Conservation (phyloP, 2,329 filamentous ascomycete genomes). For the Aspergillus sp. region DNA sequence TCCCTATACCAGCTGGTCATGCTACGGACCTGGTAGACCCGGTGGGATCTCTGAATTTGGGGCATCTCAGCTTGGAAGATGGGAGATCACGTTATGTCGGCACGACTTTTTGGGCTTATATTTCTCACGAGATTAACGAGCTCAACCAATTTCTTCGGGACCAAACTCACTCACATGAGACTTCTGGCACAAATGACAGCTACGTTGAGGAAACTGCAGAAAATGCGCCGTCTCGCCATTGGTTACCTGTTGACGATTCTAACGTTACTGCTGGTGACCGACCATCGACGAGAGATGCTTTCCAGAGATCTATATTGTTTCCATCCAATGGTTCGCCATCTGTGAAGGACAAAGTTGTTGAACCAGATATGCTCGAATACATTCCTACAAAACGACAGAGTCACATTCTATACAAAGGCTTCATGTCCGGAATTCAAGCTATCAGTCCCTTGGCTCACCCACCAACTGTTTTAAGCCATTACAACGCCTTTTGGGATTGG, state of each 20-base stretch:
- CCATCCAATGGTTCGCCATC: conserved; percentile 37
- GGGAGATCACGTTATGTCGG: conserved; percentile 46
- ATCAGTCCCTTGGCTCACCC: conserved; percentile 47
- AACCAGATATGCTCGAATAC: conserved; percentile 42
- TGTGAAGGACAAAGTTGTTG: conserved; percentile 31
- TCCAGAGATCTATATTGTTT: conserved; percentile 39
- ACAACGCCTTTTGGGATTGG: conserved; percentile 48
- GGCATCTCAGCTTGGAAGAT: conserved; percentile 45
- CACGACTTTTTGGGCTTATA: conserved; percentile 48
- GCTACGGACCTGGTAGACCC: conserved; percentile 45
- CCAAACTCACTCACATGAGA: conserved; percentile 39
- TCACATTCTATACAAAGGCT: conserved; percentile 48
- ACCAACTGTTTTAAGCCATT: conserved; percentile 41
- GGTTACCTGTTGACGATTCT: conserved; percentile 22
- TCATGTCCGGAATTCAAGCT: conserved; percentile 48
- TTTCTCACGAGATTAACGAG: conserved; percentile 47
- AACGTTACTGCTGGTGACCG: conserved; percentile 5
- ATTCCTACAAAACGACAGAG: conserved; percentile 47
- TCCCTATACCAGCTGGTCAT: conserved; percentile 42
- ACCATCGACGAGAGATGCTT: conserved; percentile 28
- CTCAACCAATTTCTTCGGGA: conserved; percentile 45
- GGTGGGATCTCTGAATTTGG: conserved; percentile 41
- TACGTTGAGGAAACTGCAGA: conserved; percentile 21
- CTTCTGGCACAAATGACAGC: conserved; percentile 19
- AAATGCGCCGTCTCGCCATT: conserved; percentile 17